Conservation (phyloP, 768 basidiomycete genomes). For the Hemileccinum impolitum region DNA sequence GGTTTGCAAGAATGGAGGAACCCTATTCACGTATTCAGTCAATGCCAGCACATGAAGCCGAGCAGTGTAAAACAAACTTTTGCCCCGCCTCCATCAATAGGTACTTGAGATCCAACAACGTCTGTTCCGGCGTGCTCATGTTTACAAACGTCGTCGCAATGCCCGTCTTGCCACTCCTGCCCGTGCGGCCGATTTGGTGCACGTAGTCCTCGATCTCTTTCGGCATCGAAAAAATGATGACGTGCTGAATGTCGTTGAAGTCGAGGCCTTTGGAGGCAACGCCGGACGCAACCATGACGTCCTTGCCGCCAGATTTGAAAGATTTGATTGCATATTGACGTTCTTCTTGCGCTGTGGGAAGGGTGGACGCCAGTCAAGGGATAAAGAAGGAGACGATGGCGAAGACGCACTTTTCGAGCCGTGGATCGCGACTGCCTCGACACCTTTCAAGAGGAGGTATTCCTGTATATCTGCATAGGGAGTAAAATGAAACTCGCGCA, state of each 20-base stretch:
- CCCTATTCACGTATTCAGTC: slow-evolving; percentile 43
- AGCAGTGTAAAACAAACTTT: slow-evolving; percentile 59
- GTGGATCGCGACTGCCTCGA: slow-evolving; percentile 98
- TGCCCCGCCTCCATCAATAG: slow-evolving; percentile 95
- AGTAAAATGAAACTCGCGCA: slow-evolving; percentile 1
- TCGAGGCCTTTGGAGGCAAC: slow-evolving; percentile 98
- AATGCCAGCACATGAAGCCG: background rate
- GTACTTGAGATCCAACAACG: slow-evolving; percentile 94
- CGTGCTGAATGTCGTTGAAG: slow-evolving; percentile 98
- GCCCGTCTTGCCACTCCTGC: slow-evolving; percentile 95
- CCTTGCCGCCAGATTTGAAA: slow-evolving; percentile 95
- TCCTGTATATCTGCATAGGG: slow-evolving; percentile 87
- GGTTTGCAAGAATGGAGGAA: slow-evolving; percentile 86
- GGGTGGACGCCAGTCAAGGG: background rate
- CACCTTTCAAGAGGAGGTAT: slow-evolving; percentile 92
- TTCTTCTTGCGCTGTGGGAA: slow-evolving; percentile 85
- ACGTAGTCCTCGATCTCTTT: slow-evolving; percentile 99
- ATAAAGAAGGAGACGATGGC: background rate
- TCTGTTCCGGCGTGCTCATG: slow-evolving; percentile 96
- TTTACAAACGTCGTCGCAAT: slow-evolving; percentile 99
- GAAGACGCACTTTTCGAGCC: slow-evolving; percentile 81
- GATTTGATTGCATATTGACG: slow-evolving; percentile 98
- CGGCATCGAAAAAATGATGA: slow-evolving; percentile 99
- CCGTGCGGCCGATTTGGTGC: slow-evolving; percentile 98
- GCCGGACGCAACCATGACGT: slow-evolving; percentile 98